Conservation (phyloP, 208 protist species). For the Trichomonas tenax region DNA sequence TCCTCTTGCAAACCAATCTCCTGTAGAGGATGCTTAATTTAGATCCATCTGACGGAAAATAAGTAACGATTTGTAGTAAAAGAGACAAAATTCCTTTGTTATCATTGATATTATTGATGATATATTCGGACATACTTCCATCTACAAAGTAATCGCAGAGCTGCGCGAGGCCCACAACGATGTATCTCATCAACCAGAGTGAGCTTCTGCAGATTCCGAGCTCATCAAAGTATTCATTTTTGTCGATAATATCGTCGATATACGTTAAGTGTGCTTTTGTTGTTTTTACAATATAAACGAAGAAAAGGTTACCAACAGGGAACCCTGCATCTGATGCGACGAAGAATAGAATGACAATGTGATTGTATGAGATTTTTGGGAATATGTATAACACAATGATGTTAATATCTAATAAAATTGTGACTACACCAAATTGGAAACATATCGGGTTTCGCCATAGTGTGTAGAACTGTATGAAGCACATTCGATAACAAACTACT, state of each 20-base stretch:
- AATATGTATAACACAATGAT: background rate
- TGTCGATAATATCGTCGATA: background rate
- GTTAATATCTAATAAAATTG: background rate
- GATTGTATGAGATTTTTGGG: background rate
- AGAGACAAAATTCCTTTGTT: background rate
- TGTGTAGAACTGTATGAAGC: background rate
- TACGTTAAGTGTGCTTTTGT: background rate
- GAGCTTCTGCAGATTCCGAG: background rate
- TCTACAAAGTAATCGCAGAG: background rate
- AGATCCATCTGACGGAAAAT: background rate
- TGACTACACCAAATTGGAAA: background rate
- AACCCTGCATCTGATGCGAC: background rate
- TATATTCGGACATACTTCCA: background rate
- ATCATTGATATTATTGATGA: background rate
- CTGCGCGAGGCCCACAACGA: background rate
- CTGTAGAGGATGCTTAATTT: background rate
- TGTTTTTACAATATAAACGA: background rate
- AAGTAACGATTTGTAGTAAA: background rate
- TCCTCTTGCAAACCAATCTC: background rate
- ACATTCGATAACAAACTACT: background rate
- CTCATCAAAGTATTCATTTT: background rate
- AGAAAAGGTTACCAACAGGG: background rate
- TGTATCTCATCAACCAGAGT: background rate
- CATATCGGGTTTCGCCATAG: background rate
- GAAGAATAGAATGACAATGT: background rate